These are phyloP conservation scores for Nymphaea thermarum DNA, from an alignment of 164 flowering plant genomes.

Conservation along the genomic window DNA sequence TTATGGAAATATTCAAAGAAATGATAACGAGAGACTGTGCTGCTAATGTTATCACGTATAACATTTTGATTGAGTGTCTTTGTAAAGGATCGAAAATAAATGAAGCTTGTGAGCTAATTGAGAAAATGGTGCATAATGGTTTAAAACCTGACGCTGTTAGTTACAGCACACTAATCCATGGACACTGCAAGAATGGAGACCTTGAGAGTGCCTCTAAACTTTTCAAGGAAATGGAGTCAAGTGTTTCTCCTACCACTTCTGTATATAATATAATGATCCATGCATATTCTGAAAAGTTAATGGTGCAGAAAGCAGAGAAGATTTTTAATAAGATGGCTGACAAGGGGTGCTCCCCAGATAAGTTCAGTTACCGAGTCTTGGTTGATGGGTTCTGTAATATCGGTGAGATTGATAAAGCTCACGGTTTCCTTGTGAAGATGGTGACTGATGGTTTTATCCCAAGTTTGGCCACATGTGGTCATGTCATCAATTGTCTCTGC, in stretches of 20 bases:
- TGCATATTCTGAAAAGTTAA: conserved; percentile 50
- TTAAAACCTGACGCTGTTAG: conserved; percentile 50
- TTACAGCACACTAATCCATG: conserved; percentile 58
- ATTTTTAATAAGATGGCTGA: conserved; percentile 52
- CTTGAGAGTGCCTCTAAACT: conserved; percentile 47
- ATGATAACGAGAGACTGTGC: conserved; percentile 52
- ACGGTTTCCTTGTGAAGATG: conserved; percentile 37
- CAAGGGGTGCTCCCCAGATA: conserved; percentile 41
- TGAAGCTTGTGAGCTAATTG: conserved; percentile 48
- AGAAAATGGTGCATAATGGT: conserved; percentile 40
- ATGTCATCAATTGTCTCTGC: conserved; percentile 68
- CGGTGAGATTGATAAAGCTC: conserved; percentile 40
- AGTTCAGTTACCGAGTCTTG: conserved; percentile 61
- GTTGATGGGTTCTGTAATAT: conserved; percentile 72
- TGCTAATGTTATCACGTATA: conserved; percentile 70
- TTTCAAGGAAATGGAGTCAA: conserved; percentile 39
- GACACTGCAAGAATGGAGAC: conserved; percentile 53
- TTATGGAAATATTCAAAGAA: conserved; percentile 51
- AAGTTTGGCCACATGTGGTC: conserved; percentile 58
- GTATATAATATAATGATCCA: conserved; percentile 66
- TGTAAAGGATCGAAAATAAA: conserved; percentile 45
- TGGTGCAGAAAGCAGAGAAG: conserved; percentile 33
- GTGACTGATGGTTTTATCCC: conserved; percentile 53
- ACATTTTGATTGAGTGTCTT: conserved; percentile 59
- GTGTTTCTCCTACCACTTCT: conserved; percentile 37